Evolutionary conservation across 257 asterid genomes (phyloP), one percentile per base, ranked within the genome.

Genomic region (Scutellaria baicalensis): DNA sequence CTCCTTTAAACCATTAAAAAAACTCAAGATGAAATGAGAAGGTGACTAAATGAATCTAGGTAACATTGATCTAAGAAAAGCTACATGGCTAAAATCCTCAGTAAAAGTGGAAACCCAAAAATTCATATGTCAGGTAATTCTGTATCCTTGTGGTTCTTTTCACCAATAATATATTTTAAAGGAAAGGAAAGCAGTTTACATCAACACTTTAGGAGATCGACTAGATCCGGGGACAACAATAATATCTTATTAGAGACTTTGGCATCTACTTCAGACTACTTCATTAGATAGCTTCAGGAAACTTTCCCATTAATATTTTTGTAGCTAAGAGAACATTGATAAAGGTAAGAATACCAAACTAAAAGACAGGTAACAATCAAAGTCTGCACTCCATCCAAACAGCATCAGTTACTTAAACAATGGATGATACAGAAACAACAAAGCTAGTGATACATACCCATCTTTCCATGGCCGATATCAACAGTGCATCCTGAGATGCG

Each of bases 401-500:
- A 65, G 55, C 40, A 64, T 18, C 48, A 59, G 59, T 69, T 51
- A 44, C 54, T n/a, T 13, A 39, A 55, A 68, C 42, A 47, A 58
- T 50, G 9, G 21, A 59, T 43, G 14, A 14, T 44, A 40, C 36
- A 69, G 39, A 60, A 60, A 70, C 27, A 62, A 60, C 31, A 52
- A 18, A 21, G 60, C 40, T 4, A 40, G 21, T 20, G 21, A 68
- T 27, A 66, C 69, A 45, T 89, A 91, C 97, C 97, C 68, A 88
- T 84, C 82, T 89, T 91, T 64, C 96, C 97, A 76, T 91, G 96
- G 35, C 97, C 97, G 40, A 91, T 82, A 74, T 89, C 97, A 71
- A 91, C 93, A 12, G 93, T 79, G 83, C 97, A 91, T 68, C 97
- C 97, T 12, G 97, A 91, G 78, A 91, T 91, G 65, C 97, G 95